A percentile compares a stretch with the other conserved stretches of the same genome.
Evolutionary conservation across 2,329 filamentous ascomycete genomes (phyloP).

Genomic region (Triangularia setosa): DNA sequence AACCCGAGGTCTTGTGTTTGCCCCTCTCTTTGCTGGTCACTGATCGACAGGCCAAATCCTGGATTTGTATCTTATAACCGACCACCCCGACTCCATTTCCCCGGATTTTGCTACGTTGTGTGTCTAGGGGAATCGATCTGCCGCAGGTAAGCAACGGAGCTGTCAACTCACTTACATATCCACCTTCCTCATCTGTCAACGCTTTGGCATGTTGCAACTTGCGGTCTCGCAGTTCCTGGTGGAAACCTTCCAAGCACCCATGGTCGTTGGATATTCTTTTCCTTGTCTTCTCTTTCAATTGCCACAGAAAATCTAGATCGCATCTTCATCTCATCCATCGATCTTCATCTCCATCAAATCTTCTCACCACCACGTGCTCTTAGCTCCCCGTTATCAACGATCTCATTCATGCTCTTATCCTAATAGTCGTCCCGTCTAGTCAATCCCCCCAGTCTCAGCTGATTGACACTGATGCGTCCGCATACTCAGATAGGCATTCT

Average conservation of each 20-base stretch:
- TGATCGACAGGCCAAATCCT: neutral
- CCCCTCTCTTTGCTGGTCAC: neutral
- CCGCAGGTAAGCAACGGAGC: neutral
- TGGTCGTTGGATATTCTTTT: neutral
- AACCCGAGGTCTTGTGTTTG: neutral
- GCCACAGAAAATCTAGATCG: no score
- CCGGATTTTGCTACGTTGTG: neutral
- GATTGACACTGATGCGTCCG: neutral
- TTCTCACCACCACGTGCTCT: neutral
- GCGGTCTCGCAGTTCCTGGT: neutral
- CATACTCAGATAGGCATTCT: neutral
- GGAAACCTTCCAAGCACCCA: no score
- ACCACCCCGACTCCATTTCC: neutral
- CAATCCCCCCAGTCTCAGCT: no score
- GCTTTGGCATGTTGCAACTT: neutral
- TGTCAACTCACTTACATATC: neutral
- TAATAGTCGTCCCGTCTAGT: no score
- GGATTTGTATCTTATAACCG: neutral
- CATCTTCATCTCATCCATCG: no score
- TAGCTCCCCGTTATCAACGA: neutral
- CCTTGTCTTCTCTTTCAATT: no score
- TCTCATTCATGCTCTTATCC: no score
- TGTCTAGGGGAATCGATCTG: neutral
- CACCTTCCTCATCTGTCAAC: neutral
- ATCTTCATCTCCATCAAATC: no score